phyloP scores from a whole-genome alignment of 345 rosid genomes.

The Eucalyptus viminalis region DNA sequence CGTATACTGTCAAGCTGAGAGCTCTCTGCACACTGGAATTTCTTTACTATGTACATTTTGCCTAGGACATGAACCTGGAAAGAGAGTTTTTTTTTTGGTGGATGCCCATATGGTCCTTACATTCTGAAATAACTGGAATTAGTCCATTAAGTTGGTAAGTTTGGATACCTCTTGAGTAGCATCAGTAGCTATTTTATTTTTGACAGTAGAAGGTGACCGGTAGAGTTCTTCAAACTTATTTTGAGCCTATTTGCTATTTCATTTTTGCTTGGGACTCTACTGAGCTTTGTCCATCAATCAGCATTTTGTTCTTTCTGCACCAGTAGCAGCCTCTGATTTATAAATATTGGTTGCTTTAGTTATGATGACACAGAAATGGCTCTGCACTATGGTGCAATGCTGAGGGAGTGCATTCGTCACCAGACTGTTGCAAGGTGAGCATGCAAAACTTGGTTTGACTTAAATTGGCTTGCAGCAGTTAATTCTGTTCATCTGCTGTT shows the following conservation, averaged over 20 bases:
- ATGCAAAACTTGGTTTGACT: not conserved
- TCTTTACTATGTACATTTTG: not conserved
- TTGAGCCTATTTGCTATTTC: not conserved
- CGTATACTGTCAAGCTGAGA: not conserved
- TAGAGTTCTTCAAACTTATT: not conserved
- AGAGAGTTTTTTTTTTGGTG: not conserved
- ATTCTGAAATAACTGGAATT: not conserved
- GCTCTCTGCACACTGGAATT: not conserved
- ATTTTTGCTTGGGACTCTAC: not conserved
- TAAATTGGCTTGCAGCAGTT: not conserved
- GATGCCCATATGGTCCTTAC: not conserved
- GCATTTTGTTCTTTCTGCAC: not conserved
- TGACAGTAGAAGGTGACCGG: not conserved
- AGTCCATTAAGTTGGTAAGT: not conserved
- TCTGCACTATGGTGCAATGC: slow-evolving; percentile 96
- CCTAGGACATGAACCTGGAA: not conserved
- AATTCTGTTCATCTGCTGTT: not conserved
- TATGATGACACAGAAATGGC: slow-evolving; percentile 83
- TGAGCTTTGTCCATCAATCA: not conserved
- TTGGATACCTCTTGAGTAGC: not conserved
- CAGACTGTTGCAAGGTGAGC: slow-evolving; percentile 90
- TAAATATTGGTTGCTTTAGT: slow-evolving; percentile 17
- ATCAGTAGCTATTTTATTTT: not conserved
- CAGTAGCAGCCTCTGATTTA: not conserved
- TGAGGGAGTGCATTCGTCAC: slow-evolving; percentile 96